These are phyloP conservation scores for Linum lewisii DNA, from an alignment of 345 rosid genomes.

Conservation along the genomic window DNA sequence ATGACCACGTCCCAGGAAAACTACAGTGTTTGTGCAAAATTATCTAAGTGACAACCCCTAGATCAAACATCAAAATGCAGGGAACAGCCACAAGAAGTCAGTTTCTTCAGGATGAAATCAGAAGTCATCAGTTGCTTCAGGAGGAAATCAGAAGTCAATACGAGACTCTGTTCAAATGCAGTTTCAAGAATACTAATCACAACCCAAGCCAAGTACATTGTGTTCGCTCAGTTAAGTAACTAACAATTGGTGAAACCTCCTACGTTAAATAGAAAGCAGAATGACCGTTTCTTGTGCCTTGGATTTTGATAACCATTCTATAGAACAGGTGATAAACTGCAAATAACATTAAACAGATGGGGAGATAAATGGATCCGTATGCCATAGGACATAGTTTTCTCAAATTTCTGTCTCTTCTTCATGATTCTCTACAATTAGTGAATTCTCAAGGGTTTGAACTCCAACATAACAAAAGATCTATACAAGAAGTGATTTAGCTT, in stretches of 20 bases:
- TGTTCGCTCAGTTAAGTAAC: neutral
- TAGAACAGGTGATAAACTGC: neutral
- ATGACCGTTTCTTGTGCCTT: too few species aligned
- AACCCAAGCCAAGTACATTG: neutral
- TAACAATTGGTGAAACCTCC: neutral
- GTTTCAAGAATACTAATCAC: neutral
- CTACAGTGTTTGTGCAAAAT: too few species aligned
- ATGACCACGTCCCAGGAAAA: too few species aligned
- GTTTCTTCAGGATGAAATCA: too few species aligned
- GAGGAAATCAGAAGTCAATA: neutral
- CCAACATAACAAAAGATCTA: neutral
- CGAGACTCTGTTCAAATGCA: neutral
- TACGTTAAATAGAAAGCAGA: too few species aligned
- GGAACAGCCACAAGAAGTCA: too few species aligned
- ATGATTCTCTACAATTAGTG: neutral
- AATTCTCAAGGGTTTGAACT: neutral
- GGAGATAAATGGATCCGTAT: neutral
- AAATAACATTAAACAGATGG: neutral
- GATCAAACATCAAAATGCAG: too few species aligned
- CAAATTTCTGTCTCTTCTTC: neutral
- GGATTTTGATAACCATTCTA: neutral
- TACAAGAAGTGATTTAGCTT: neutral
- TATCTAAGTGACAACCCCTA: too few species aligned
- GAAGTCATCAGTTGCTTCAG: neutral
- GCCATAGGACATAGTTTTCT: neutral